phyloP scores from a whole-genome alignment of 2,329 filamentous ascomycete species.

The Nigrograna mackinnonii region DNA sequence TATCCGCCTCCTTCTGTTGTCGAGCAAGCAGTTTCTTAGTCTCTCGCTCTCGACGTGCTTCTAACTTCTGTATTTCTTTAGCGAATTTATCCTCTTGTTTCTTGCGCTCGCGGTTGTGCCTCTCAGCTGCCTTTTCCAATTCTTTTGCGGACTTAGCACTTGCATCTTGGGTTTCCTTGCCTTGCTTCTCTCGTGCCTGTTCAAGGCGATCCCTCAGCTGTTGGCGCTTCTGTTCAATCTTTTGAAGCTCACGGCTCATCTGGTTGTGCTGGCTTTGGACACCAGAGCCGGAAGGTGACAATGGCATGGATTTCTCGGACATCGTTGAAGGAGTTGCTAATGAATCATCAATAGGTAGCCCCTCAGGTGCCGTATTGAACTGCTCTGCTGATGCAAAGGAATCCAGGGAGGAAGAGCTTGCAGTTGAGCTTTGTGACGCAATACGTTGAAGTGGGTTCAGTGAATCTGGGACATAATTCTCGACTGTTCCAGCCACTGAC shows the following conservation, averaged over 20 bases:
- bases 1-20: slow-evolving; percentile 63
- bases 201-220: slow-evolving; percentile 65
- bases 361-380: slow-evolving; percentile 40
- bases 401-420: slow-evolving; percentile 26
- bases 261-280: slow-evolving; percentile 4
- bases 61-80: slow-evolving; percentile 61
- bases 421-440: slow-evolving; percentile 27
- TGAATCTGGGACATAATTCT: slow-evolving; percentile 19
- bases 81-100: slow-evolving; percentile 47
- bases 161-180: slow-evolving; percentile 23
- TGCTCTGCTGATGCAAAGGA: slow-evolving; percentile 50
- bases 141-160: slow-evolving; percentile 51
- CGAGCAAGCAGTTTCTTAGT: slow-evolving; percentile 67
- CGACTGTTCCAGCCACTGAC: slow-evolving; percentile 9
- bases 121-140: slow-evolving; percentile 64
- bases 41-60: slow-evolving; percentile 68
- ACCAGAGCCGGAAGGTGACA: slow-evolving; percentile 6
- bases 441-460: slow-evolving; percentile 30
- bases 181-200: slow-evolving; percentile 59
- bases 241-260: slow-evolving; percentile 60
- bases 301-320: slow-evolving; percentile 25
- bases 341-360: slow-evolving; percentile 23
- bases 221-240: slow-evolving; percentile 61
- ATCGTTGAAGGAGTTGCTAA: slow-evolving; percentile 27
- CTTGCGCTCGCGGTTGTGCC: slow-evolving; percentile 60